These are phyloP conservation scores for Cystobasidium ongulense DNA, from an alignment of 768 basidiomycete species.

Conservation along the genomic window DNA sequence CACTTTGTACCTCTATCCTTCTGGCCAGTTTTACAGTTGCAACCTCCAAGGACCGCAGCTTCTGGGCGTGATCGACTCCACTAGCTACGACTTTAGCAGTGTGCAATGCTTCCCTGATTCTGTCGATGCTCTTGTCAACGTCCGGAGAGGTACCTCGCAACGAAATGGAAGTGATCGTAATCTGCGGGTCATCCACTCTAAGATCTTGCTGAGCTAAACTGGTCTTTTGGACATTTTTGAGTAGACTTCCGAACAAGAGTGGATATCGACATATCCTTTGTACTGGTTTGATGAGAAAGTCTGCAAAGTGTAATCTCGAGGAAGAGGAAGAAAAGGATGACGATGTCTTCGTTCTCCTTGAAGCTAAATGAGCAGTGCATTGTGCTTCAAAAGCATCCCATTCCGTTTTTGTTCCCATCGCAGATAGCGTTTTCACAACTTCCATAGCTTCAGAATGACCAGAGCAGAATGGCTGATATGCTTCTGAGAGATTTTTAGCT, in stretches of 20 bases:
- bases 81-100: constrained; percentile 69
- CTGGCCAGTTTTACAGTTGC: constrained; percentile 64
- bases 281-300: constrained; percentile 94
- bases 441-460: constrained; percentile 74
- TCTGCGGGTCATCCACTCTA: background rate
- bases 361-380: constrained; percentile 51
- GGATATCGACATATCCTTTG: constrained; percentile 95
- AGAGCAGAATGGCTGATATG: constrained; percentile 79
- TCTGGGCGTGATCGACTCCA: constrained; percentile 72
- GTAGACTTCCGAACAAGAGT: constrained; percentile 70
- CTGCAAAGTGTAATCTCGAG: constrained; percentile 50
- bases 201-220: no score
- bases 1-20: constrained; percentile 51
- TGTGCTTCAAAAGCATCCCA: constrained; percentile 78
- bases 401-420: constrained; percentile 55
- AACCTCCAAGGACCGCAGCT: constrained; percentile 56
- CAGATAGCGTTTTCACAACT: constrained; percentile 57
- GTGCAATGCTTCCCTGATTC: constrained; percentile 48
- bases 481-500: constrained; percentile 50
- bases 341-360: constrained; percentile 1
- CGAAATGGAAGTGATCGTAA: background rate
- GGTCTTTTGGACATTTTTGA: constrained; percentile 26
- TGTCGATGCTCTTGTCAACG: background rate
- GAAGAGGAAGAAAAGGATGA: background rate
- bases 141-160: background rate